Conservation (phyloP, 768 basidiomycete species). For the Cystofilobasidium bisporidii region DNA sequence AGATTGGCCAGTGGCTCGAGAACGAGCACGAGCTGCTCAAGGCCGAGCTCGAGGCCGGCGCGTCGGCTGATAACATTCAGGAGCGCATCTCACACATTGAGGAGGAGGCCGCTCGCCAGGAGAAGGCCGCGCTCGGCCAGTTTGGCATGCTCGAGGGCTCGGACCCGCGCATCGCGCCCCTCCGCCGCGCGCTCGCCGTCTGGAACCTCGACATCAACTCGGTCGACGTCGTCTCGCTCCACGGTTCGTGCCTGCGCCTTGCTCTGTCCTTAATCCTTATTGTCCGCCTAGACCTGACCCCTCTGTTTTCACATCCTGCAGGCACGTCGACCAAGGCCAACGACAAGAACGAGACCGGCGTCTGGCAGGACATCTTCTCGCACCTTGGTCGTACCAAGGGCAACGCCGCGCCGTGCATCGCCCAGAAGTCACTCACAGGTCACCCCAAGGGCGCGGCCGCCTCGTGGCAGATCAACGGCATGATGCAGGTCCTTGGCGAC, state of each 20-base stretch:
- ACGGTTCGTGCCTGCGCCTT: too few relatives aligned
- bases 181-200: constrained; percentile 89
- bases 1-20: constrained; percentile 77
- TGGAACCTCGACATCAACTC: constrained; percentile 54
- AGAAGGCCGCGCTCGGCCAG: constrained; percentile 80
- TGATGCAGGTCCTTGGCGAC: constrained; percentile 70
- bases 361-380: constrained; percentile 93
- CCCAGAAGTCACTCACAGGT: constrained; percentile 93
- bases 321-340: constrained; percentile 47
- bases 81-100: constrained; percentile 75
- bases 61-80: constrained; percentile 51
- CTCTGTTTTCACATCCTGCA: background rate
- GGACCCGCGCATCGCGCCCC: constrained; percentile 75
- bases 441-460: constrained; percentile 99
- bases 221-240: constrained; percentile 37
- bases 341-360: constrained; percentile 95
- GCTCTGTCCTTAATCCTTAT: too few relatives aligned
- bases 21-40: constrained; percentile 80
- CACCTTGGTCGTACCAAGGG: constrained; percentile 79
- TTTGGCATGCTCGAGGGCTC: constrained; percentile 91
- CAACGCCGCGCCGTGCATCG: constrained; percentile 94
- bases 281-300: background rate
- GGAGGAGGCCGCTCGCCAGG: constrained; percentile 79
- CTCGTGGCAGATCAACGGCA: constrained; percentile 90
- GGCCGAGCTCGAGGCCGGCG: constrained; percentile 54